Percentiles rank a stretch among this genome's conserved stretches.
Conservation (phyloP, 2,329 filamentous ascomycete genomes). For the Hypoxylon sp. region DNA sequence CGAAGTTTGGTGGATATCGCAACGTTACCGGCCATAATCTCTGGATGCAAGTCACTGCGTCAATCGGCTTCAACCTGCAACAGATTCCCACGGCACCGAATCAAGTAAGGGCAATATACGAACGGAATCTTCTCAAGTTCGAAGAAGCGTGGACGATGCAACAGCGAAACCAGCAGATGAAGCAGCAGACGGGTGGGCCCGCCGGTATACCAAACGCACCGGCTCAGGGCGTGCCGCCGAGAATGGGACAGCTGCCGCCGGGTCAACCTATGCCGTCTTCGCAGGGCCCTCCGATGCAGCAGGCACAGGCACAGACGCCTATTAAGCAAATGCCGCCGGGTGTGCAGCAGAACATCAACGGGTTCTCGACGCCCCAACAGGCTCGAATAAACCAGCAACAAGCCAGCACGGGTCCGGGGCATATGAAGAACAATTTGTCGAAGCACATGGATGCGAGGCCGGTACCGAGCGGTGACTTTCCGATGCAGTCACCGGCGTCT, state of each 20-base stretch:
- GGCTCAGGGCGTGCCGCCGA: slow-evolving; percentile 51
- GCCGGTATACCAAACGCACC: slow-evolving; percentile 45
- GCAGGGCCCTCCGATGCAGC: slow-evolving; percentile 53
- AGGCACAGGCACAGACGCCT: slow-evolving; percentile 51
- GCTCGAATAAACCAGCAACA: slow-evolving; percentile 55
- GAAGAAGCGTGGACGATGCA: slow-evolving; percentile 72
- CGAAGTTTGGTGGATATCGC: slow-evolving; percentile 80
- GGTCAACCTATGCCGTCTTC: slow-evolving; percentile 53
- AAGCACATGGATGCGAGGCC: slow-evolving; percentile 58
- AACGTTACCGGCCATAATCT: slow-evolving; percentile 72
- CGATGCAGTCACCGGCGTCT: slow-evolving; percentile 56
- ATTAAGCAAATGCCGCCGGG: slow-evolving; percentile 57
- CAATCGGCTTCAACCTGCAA: slow-evolving; percentile 66
- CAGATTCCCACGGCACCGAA: slow-evolving; percentile 72
- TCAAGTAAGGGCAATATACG: slow-evolving; percentile 77
- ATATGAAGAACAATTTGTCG: slow-evolving; percentile 61
- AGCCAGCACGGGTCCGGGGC: slow-evolving; percentile 51
- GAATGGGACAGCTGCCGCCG: slow-evolving; percentile 53
- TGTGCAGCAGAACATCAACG: slow-evolving; percentile 58
- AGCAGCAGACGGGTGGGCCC: slow-evolving; percentile 54
- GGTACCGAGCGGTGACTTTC: slow-evolving; percentile 50
- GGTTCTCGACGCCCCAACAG: slow-evolving; percentile 55
- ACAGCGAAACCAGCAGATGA: slow-evolving; percentile 61
- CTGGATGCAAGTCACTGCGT: slow-evolving; percentile 77
- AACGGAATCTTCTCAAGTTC: slow-evolving; percentile 77